Base-by-base conservation (phyloP, 257 asterid genomes). In the Verbena officinalis region DNA sequence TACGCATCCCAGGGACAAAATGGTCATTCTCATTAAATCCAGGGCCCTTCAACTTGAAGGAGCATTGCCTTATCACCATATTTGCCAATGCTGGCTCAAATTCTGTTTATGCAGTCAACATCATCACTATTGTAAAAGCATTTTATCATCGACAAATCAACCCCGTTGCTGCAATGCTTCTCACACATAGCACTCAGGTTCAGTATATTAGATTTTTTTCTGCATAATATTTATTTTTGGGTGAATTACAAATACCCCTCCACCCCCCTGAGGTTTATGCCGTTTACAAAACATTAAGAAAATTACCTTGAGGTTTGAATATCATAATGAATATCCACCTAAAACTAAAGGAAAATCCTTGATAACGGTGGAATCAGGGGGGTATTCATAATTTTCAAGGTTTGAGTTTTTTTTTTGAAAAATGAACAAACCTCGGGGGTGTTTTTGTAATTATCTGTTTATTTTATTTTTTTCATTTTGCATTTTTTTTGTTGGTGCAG, bases 1-100 rank as follows among this genome's bases (percentile, higher is more conserved):
- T 86, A 6, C 63, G 12, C 0, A 14, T 86, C 68, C 87, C 89
- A 0, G 73, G 73, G n/a, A 75, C 80, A 24, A 76, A 77, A 40
- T 84, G 82, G 89, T 77, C 87, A 3, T 81, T 86, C 66, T 60
- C 91, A 0, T 12, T 84, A 69, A 86, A 86, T 67, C 91, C 95
- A 5, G 95, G 95, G 21, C 87, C 91, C 10, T 86, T 86, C 80
- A 86, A 86, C 82, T 42, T 83, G 16, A 86, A 86, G 76, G 95
- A 86, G 70, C 95, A 86, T 43, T 77, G 78, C 68, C 86, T 86
- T 22, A 81, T 86, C 64, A 81, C 91, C 42, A 86, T 86, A 22
- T 81, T 86, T 17, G 86, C 91, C 40, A 84, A 74, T 43, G 77
- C 86, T 0, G 95, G 89, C 39, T 67, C 86, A 1, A 81, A 42